These are phyloP conservation scores for Colletotrichum horii DNA, from an alignment of 2,329 filamentous ascomycete species.

Conservation along the genomic window DNA sequence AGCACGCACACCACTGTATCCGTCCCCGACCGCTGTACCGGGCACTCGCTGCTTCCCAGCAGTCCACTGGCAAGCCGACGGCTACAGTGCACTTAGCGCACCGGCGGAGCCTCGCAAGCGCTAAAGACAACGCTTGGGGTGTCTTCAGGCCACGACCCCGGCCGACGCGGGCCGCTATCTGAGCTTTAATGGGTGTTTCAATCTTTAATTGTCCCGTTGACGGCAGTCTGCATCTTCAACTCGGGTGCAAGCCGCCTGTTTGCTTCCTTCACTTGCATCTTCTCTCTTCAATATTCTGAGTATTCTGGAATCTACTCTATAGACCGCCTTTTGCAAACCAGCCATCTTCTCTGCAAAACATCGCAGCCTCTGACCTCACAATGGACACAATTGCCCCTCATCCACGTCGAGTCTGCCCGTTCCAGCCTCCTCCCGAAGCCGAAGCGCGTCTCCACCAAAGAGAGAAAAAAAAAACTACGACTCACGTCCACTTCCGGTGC, in stretches of 20 bases:
- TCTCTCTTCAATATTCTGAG: neutral
- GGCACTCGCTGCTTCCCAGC: neutral
- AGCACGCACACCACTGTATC: neutral
- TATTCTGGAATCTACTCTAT: neutral
- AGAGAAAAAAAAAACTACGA: neutral
- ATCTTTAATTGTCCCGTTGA: neutral
- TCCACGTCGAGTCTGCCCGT: neutral
- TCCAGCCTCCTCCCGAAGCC: constrained; percentile 20
- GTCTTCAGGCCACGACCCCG: neutral
- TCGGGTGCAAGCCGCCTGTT: neutral
- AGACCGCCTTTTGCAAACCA: constrained; percentile 10
- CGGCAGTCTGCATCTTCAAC: neutral
- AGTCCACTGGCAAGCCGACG: neutral
- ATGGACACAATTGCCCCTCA: neutral
- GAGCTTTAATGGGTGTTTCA: neutral
- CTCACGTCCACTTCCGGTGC: constrained; percentile 11
- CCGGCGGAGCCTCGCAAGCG: neutral
- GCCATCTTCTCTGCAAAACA: constrained; percentile 3
- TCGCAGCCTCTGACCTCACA: neutral
- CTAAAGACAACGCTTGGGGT: neutral
- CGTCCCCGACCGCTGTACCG: neutral
- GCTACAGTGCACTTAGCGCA: neutral
- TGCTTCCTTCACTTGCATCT: neutral
- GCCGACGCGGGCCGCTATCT: neutral
- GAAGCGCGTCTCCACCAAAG: constrained; percentile 24